A percentile compares a stretch with the other conserved stretches of the same genome.
phyloP scores from a whole-genome alignment of 2,329 filamentous ascomycete species.

The Apiospora hydei region DNA sequence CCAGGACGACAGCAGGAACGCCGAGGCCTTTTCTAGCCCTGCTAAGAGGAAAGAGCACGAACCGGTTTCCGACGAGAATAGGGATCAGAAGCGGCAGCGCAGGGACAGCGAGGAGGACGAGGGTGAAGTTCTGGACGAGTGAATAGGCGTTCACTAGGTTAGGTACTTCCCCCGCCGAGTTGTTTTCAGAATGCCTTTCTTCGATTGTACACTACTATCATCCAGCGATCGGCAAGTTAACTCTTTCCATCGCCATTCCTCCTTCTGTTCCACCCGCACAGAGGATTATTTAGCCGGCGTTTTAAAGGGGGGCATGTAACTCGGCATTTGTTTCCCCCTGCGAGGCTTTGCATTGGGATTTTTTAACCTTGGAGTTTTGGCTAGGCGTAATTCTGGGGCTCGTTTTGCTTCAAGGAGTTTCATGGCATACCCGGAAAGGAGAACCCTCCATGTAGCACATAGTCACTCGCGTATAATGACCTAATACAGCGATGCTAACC shows the following conservation, averaged over 20 bases:
- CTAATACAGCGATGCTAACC: slow-evolving; percentile 4
- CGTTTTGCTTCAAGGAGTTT: slow-evolving; percentile 13
- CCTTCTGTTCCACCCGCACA: background rate
- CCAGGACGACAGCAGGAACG: slow-evolving; percentile 40
- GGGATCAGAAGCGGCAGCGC: slow-evolving; percentile 52
- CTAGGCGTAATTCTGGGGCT: slow-evolving; percentile 5
- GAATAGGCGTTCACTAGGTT: slow-evolving; percentile 22
- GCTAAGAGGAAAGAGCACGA: slow-evolving; percentile 53
- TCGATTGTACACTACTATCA: background rate
- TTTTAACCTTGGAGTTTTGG: slow-evolving; percentile 18
- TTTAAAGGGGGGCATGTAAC: background rate
- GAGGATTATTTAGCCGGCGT: background rate
- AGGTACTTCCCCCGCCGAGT: background rate
- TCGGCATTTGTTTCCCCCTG: background rate
- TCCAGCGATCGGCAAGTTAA: background rate
- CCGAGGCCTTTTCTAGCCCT: slow-evolving; percentile 45
- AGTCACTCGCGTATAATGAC: slow-evolving; percentile 9
- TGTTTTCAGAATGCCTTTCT: background rate
- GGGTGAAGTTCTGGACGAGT: slow-evolving; percentile 50
- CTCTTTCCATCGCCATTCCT: slow-evolving; percentile 7
- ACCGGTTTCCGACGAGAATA: slow-evolving; percentile 43
- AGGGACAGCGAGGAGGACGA: slow-evolving; percentile 54
- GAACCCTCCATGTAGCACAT: slow-evolving; percentile 4
- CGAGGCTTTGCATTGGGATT: slow-evolving; percentile 12
- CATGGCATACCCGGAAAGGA: slow-evolving; percentile 22